Base-by-base conservation (phyloP, 2,329 filamentous ascomycete genomes). In the Fusarium fujikuroi region DNA sequence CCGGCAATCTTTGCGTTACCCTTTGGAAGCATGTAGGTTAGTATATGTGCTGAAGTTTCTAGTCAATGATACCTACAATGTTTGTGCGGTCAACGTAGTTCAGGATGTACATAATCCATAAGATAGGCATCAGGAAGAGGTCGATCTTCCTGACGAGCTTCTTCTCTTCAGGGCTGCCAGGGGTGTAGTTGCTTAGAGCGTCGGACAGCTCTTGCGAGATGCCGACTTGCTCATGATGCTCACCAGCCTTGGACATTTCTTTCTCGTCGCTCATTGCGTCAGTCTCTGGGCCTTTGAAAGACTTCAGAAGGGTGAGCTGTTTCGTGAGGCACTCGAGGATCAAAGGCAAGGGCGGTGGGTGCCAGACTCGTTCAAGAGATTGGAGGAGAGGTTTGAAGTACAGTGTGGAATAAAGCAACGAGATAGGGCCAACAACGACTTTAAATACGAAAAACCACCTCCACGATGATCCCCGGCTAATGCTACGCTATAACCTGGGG, bases 21-120 rank as follows among this genome's bases (percentile, higher is more conserved):
- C 49, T 52, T 4, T 23, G 0, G 8, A 52, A 52, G n/a, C 30
- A 25, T 36, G 11, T 3, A 14, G 0, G n/a, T 52, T 0, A 52
- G 47, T 52, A 52, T 52, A 0, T 50, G 30, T 36, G 5, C 14
- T 50, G 15, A 14, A 50, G 30, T 12, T 14, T 0, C 3, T 30
- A 34, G 47, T 6, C 2, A 12, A 15, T 34, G 8, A 36, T 19
- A 10, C 47, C 0, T 52, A 52, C 32, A 10, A 52, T 52, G 3
- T 52, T 52, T 12, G 49, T 52, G 4, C 32, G 32, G 15, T 52
- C 32, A 4, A 36, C 32, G 11, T 52, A 52, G 16, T 52, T 52
- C 8, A 36, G 32, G 32, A 52, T 52, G 0, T 52, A 52, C 49
- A 52, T 52, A 5, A 36, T 25, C 49, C 32, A 52, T 52, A 52